Evolutionary conservation across 176 grass and related monocot species (phyloP), one percentile per base, ranked within the genome.

Genomic region (Stipa capillata): DNA sequence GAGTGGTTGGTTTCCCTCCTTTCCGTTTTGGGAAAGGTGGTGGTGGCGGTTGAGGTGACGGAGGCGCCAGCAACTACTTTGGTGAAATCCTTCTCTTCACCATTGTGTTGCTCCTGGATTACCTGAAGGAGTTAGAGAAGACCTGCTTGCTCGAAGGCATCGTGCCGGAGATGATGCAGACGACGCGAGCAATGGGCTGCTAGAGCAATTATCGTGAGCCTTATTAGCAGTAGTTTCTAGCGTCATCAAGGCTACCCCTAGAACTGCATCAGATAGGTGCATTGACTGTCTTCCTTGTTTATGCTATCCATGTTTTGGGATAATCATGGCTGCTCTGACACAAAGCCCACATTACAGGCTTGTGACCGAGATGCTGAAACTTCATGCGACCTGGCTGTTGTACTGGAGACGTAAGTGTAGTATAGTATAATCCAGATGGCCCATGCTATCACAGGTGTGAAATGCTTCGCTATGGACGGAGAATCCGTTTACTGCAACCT

Each of bases 121-220:
- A 89, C 77, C 63, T 89, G 44, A 89, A 85, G 71, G 87, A 89
- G 28, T 81, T 89, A 0, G 87, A 89, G 82, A 85, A 76, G 73
- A 70, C 47, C 3, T 89, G 29, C 37, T 77, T 47, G 32, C 82
- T 76, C 87, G 72, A 28, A 89, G 33, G 72, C 82, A 77, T 13
- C 77, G 36, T 2, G 77, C 18, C 6, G 63, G 77, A 45, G 44
- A 70, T 4, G 67, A 70, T 3, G 59, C 54, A 17, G 15, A 85
- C 1, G 67, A 78, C n/a, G 27, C 20, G 0, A 43, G 29, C 29
- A 18, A 69, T 15, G 62, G 44, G 54, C 53, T 89, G 63, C 36
- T 81, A 6, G 53, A 54, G 4, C 4, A 51, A 63, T 81, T 47
- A 72, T 36, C 16, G 12, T 31, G 35, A 0, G 34, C 44, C 34